These are phyloP conservation scores for Neophaeococcomyces aloes DNA, from an alignment of 2,329 filamentous ascomycete genomes.

Conservation along the genomic window DNA sequence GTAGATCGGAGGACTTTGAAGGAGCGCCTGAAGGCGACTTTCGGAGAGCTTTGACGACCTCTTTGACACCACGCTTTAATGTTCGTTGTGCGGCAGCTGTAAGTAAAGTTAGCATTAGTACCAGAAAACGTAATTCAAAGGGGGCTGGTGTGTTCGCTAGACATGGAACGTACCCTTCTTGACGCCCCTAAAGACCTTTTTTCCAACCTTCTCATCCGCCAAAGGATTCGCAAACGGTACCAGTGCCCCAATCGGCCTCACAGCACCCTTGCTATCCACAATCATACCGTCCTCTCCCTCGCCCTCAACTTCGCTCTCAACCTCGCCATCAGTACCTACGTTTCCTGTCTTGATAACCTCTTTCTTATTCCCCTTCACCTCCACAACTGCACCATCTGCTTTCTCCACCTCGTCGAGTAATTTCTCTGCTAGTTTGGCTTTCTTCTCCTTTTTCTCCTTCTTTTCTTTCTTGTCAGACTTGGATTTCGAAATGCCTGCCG, in stretches of 20 bases:
- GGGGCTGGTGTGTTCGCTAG: neutral
- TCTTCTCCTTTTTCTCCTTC: slow-evolving; percentile 28
- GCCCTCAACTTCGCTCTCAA: slow-evolving; percentile 14
- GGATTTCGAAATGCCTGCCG: slow-evolving; percentile 11
- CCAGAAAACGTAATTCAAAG: neutral
- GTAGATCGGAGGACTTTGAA: slow-evolving; percentile 33
- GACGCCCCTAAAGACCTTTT: slow-evolving; percentile 43
- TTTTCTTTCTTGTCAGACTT: slow-evolving; percentile 40
- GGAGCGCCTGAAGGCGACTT: slow-evolving; percentile 52
- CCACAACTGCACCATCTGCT: slow-evolving; percentile 8
- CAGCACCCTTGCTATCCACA: slow-evolving; percentile 4
- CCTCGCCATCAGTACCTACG: slow-evolving; percentile 18
- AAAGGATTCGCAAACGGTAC: slow-evolving; percentile 42
- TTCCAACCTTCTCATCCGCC: slow-evolving; percentile 41
- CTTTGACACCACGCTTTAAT: slow-evolving; percentile 95
- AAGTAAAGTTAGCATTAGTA: slow-evolving; percentile 17
- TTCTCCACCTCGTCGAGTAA: slow-evolving; percentile 17
- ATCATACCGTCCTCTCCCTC: slow-evolving; percentile 19
- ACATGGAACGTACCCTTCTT: slow-evolving; percentile 37
- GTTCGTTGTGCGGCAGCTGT: slow-evolving; percentile 88
- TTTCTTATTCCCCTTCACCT: slow-evolving; percentile 11
- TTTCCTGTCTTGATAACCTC: slow-evolving; percentile 7
- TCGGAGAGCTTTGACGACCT: slow-evolving; percentile 95
- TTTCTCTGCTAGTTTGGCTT: slow-evolving; percentile 18
- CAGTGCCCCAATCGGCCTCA: slow-evolving; percentile 34